Conservation (phyloP, 1,284 basidiomycete species). For the Fomitopsis schrenkii region DNA sequence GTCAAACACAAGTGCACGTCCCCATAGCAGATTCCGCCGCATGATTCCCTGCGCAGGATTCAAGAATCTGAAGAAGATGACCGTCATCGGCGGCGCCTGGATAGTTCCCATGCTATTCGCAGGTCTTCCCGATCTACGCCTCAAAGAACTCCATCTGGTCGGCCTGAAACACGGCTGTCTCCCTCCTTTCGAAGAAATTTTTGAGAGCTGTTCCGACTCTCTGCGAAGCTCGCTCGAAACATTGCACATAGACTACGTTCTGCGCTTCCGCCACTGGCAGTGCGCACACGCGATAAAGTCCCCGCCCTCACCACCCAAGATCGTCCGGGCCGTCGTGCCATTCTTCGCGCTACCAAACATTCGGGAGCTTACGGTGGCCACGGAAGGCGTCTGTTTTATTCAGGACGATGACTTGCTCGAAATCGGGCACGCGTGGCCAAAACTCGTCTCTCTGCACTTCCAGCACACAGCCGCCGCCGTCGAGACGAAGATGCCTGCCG, state of each 20-base stretch:
- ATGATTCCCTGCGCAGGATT: neutral
- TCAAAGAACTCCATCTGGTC: neutral
- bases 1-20: no score
- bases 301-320: no score
- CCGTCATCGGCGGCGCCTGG: neutral
- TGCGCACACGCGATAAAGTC: no score
- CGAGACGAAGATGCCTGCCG: no score
- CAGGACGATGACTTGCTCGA: neutral
- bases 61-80: neutral
- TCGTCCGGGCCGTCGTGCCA: neutral
- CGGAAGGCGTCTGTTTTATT: neutral
- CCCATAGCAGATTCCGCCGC: no score
- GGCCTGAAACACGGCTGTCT: no score
- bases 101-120: neutral
- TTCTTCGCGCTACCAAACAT: neutral
- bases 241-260: no score
- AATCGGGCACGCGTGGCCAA: neutral
- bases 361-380: neutral
- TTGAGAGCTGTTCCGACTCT: neutral
- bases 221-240: no score
- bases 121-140: neutral
- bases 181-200: neutral
- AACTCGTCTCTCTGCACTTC: neutral
- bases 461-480: no score
- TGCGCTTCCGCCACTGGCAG: no score